These are phyloP conservation scores for Creolimax fragrantissima DNA, from an alignment of 78 protist species.

Conservation along the genomic window DNA sequence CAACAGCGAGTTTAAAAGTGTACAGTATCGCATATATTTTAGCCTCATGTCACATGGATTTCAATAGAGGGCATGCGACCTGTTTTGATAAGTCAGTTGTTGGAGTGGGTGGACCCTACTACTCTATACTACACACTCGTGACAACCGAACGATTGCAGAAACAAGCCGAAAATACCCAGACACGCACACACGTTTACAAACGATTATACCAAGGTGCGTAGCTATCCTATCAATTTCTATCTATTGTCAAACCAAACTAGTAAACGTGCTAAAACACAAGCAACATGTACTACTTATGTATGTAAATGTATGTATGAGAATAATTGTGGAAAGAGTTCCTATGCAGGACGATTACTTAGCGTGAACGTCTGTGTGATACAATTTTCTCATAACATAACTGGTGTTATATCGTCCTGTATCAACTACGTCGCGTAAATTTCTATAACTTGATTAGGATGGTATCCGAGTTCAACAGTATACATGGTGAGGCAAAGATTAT, in stretches of 20 bases:
- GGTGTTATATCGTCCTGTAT: no score
- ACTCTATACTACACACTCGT: neutral
- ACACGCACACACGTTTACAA: neutral
- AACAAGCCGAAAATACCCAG: neutral
- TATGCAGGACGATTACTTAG: no score
- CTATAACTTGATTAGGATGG: neutral
- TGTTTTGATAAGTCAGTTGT: neutral
- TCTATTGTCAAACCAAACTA: no score
- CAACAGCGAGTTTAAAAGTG: no score
- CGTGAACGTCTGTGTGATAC: no score
- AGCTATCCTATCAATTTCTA: neutral
- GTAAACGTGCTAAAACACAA: no score
- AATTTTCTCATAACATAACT: no score
- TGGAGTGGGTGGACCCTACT: neutral
- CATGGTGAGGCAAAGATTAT: neutral
- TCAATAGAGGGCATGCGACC: neutral
- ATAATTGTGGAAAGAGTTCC: no score
- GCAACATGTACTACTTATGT: no score
- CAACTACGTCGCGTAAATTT: neutral
- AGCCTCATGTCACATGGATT: neutral
- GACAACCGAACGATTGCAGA: neutral
- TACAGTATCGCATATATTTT: no score
- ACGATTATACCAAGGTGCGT: neutral
- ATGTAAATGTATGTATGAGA: no score
- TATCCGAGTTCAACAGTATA: neutral